Conservation (phyloP, 345 rosid genomes). For the Dimocarpus longan region DNA sequence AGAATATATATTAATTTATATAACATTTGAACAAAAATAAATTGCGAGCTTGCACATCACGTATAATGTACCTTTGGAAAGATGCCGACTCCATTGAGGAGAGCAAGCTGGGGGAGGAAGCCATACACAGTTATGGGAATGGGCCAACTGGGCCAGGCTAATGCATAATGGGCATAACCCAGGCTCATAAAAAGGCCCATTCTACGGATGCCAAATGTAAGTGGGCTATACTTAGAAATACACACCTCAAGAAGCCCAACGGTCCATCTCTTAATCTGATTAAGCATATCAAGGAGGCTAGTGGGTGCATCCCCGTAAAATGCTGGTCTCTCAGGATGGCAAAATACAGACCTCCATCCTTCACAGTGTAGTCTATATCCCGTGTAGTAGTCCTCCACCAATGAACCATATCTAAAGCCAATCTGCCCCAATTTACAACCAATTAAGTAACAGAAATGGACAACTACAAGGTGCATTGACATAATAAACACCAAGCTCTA, state of each 20-base stretch:
- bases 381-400: slow-evolving; percentile 73
- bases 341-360: slow-evolving; percentile 68
- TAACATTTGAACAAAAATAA: no score
- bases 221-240: slow-evolving; percentile 42
- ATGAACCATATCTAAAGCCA: slow-evolving; percentile 70
- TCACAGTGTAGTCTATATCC: slow-evolving; percentile 58
- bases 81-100: slow-evolving; percentile 42
- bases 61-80: slow-evolving; percentile 51
- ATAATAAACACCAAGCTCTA: no score
- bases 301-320: slow-evolving; percentile 66
- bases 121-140: slow-evolving; percentile 55
- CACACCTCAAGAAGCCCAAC: slow-evolving; percentile 58
- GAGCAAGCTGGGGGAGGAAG: slow-evolving; percentile 69
- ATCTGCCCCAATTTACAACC: slow-evolving; percentile 35
- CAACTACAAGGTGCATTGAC: neutral
- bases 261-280: slow-evolving; percentile 70
- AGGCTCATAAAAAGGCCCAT: slow-evolving; percentile 47
- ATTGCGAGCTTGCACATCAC: no score
- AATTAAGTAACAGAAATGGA: no score
- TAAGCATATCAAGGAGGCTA: slow-evolving; percentile 41
- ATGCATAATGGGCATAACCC: slow-evolving; percentile 41
- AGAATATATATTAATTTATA: no score
- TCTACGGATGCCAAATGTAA: slow-evolving; percentile 45
- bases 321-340: slow-evolving; percentile 59
- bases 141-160: slow-evolving; percentile 50